These are phyloP conservation scores for Ministeria vibrans DNA, from an alignment of 78 protist species.

Conservation along the genomic window DNA sequence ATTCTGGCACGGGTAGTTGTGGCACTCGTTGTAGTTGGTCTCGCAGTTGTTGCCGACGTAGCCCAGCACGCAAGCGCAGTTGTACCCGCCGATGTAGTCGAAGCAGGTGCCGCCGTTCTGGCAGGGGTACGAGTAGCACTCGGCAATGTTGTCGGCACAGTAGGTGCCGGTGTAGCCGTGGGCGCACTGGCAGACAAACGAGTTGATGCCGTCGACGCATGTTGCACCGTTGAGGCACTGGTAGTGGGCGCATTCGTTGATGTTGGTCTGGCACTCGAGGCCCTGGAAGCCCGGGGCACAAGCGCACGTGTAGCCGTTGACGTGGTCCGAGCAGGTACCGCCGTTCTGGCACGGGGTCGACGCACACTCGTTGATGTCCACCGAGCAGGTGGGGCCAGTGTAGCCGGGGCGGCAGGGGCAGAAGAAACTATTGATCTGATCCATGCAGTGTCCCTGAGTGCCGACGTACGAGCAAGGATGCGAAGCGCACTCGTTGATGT, in stretches of 20 bases:
- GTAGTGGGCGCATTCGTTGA: background rate
- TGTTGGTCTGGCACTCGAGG: background rate
- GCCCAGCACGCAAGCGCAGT: background rate
- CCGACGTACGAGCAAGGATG: too few relatives aligned
- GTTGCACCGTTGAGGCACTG: background rate
- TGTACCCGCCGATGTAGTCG: background rate
- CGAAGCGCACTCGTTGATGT: background rate
- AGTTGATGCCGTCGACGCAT: background rate
- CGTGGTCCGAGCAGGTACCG: background rate
- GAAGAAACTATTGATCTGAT: background rate
- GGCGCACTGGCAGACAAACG: background rate
- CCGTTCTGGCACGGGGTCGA: background rate
- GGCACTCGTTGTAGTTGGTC: too few relatives aligned
- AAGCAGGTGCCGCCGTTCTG: constrained; percentile 1
- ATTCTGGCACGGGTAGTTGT: too few relatives aligned
- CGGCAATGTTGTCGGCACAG: background rate
- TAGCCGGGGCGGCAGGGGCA: background rate
- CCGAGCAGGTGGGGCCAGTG: background rate
- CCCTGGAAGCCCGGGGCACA: background rate
- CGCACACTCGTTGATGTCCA: background rate
- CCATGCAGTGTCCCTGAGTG: too few relatives aligned
- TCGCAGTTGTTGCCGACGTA: background rate
- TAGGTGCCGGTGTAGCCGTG: background rate
- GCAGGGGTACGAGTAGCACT: constrained; percentile 1
- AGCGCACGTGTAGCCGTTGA: background rate